Percentiles rank a stretch among this genome's conserved stretches.
Conservation (phyloP, 2,329 filamentous ascomycete genomes). For the Exophiala aquamarina region DNA sequence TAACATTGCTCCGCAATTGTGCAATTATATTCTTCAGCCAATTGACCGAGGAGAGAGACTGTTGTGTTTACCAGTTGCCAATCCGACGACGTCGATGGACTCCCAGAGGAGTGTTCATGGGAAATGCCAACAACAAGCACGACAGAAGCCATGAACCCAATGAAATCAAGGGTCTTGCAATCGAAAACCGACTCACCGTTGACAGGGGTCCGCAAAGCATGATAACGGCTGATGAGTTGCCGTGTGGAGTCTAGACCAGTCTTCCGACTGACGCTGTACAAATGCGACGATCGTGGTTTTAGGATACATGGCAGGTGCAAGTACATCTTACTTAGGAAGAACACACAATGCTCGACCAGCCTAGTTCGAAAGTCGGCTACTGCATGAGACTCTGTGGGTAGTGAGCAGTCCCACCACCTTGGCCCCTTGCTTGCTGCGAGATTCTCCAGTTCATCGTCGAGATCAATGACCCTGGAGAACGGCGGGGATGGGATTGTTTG, state of each 20-base stretch:
- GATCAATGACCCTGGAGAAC: slow-evolving; percentile 10
- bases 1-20: slow-evolving; percentile 4
- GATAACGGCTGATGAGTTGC: slow-evolving; percentile 6
- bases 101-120: background rate
- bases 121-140: slow-evolving; percentile 2
- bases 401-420: slow-evolving; percentile 7
- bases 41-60: background rate
- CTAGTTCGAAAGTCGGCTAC: slow-evolving; percentile 6
- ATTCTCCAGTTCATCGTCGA: slow-evolving; percentile 10
- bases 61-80: background rate
- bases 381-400: background rate
- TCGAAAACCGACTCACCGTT: slow-evolving; percentile 5
- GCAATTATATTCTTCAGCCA: background rate
- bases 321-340: slow-evolving; percentile 9
- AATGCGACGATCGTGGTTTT: slow-evolving; percentile 7
- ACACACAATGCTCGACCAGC: slow-evolving; percentile 9
- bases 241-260: slow-evolving; percentile 5
- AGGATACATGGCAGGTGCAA: slow-evolving; percentile 12
- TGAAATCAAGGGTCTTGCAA: slow-evolving; percentile 12
- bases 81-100: background rate
- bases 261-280: slow-evolving; percentile 5
- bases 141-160: slow-evolving; percentile 11
- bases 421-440: slow-evolving; percentile 1
- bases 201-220: slow-evolving; percentile 4
- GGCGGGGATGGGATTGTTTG: slow-evolving; percentile 2